These are phyloP conservation scores for Mucor racemosus DNA, from an alignment of 371 early-diverging fungal species.

Conservation along the genomic window DNA sequence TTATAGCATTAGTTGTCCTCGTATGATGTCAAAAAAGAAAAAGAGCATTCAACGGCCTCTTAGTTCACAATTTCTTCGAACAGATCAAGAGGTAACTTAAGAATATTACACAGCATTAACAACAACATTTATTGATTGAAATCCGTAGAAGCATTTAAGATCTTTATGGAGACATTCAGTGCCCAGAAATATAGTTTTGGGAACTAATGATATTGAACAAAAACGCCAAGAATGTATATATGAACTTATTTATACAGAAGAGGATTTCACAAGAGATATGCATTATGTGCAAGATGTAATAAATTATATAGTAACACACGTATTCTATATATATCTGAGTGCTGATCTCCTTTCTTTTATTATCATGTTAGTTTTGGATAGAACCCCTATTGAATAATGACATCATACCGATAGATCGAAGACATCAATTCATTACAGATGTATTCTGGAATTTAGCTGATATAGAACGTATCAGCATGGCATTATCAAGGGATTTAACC, in stretches of 20 bases:
- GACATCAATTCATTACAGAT: constrained; percentile 74
- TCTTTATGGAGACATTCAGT: constrained; percentile 38
- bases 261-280: constrained; percentile 34
- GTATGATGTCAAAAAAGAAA: constrained; percentile 25
- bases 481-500: constrained; percentile 68
- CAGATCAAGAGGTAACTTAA: constrained; percentile 15
- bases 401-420: constrained; percentile 67
- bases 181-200: constrained; percentile 25
- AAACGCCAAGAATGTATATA: constrained; percentile 41
- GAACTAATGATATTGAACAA: constrained; percentile 25
- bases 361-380: constrained; percentile 66
- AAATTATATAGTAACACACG: not conserved
- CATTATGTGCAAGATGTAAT: constrained; percentile 33
- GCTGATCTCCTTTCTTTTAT: not conserved
- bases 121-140: not conserved
- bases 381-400: constrained; percentile 71
- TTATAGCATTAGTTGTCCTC: constrained; percentile 68
- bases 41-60: constrained; percentile 3
- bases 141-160: not conserved
- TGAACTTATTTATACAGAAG: constrained; percentile 39
- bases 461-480: constrained; percentile 73
- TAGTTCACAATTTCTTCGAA: not conserved
- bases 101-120: too few species aligned
- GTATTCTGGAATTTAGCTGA: constrained; percentile 88
- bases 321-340: not conserved